Base-by-base conservation (phyloP, 2,329 filamentous ascomycete genomes). In the Cadophora sp. region DNA sequence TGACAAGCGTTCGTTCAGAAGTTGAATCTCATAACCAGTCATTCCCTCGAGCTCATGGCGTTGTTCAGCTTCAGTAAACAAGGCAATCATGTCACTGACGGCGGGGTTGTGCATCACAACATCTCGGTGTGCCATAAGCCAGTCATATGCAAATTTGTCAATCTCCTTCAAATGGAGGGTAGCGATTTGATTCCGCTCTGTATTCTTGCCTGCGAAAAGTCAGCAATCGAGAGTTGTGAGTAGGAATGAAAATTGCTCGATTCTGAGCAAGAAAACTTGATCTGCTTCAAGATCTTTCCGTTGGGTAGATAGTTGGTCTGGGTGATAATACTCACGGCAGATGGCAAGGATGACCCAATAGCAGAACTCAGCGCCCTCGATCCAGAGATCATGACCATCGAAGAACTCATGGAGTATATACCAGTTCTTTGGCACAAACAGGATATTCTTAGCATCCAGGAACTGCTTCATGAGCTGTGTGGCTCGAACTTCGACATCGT, bases 381-480 rank as follows among this genome's bases (percentile, higher is more conserved):
- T 59, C 47, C 70, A 73, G 14, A 77, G 69, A 67, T 79, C 77
- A 36, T 72, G 71, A 4, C 70, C 71, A 70, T 79, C 77, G 65
- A 77, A 79, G 61, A 75, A 78, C 9, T 72, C 45, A 62, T 77
- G 73, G 3, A 78, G 68, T 59, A 74, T 69, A n/a, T 69, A 51
- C 72, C 73, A 76, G 13, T 55, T n/a, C 43, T 6, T 4, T 51
- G 66, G 56, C 8, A 48, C 20, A 14, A 39, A 56, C 27, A 73
- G 59, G 13, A 45, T 16, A 16, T 66, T 58, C 16, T 66, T 62
- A 24, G 71, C 33, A 1, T 30, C 60, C 7, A 70, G 73, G 36
- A 70, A 73, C 36, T 67, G 30, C 11, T 68, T 27, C 39, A 60
- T 51, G n/a, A 72, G 43, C 39, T 43, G n/a, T 1, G 55, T 14